Evolutionary conservation across 441 rosid species (phyloP), one percentile per base, ranked within the genome.

Genomic region (Jatropha multifida): DNA sequence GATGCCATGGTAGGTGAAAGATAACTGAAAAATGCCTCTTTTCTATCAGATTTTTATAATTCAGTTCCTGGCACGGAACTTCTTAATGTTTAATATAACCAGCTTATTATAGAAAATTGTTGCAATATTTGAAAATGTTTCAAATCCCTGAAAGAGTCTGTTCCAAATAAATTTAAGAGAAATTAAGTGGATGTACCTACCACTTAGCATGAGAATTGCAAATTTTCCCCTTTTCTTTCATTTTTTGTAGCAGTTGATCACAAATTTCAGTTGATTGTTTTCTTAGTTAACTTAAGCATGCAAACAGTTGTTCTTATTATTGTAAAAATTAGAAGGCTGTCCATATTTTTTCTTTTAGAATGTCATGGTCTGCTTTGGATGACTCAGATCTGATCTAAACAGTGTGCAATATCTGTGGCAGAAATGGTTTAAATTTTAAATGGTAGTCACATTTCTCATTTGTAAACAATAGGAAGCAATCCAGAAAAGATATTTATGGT

Each of bases 381-480:
- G 42, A 68, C 10, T 23, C 3, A 49, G 37, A 56, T 70, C 40
- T 40, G 48, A 56, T 56, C 14, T 40, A 20, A 8, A 42, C 60
- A 46, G 27, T 44, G 15, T 44, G 55, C 48, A 46, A 44, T 37
- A 32, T 44, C 17, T 71, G 69, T 72, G 52, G 62, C 71, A 44
- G 54, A 68, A 27, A 13, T 4, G 20, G 44, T 3, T 74, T 61
- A 51, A 54, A 41, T 65, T 62, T 75, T 32, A 5, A 48, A 8
- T 17, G 44, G 17, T 72, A 23, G 49, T 40, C 6, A 12, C 46
- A 49, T 74, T 71, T 54, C 12, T 37, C 58, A 42, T 70, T 64
- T 55, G 18, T 8, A 2, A 52, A 27, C 55, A 18, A 51, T 18
- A 46, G 42, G 48, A 38, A 14, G 40, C 18, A 18, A 71, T 42